These are phyloP conservation scores for Ascosphaera apis DNA, from an alignment of 2,329 filamentous ascomycete species.

Conservation along the genomic window DNA sequence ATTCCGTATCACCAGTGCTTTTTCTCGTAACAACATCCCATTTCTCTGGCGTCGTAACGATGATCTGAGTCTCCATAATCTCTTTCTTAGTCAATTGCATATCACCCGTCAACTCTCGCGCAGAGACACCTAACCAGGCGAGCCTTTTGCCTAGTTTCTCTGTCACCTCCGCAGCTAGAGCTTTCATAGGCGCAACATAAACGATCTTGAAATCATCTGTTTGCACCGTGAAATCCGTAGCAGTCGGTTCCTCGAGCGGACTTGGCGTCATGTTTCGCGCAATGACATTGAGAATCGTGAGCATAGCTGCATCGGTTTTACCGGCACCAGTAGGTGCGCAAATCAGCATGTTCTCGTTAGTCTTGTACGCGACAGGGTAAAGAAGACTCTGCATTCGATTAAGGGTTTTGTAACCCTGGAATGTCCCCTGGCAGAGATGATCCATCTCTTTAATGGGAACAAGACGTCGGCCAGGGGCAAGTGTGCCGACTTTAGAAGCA, in stretches of 20 bases:
- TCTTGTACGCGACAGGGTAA: slow-evolving; percentile 85
- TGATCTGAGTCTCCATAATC: slow-evolving; percentile 88
- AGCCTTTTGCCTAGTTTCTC: slow-evolving; percentile 81
- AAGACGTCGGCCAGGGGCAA: slow-evolving; percentile 50
- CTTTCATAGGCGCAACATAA: slow-evolving; percentile 98
- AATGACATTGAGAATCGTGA: slow-evolving; percentile 79
- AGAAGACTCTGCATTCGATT: slow-evolving; percentile 98
- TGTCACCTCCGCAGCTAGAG: slow-evolving; percentile 84
- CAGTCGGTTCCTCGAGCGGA: slow-evolving; percentile 48
- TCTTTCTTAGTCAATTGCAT: slow-evolving; percentile 97
- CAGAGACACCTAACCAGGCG: slow-evolving; percentile 79
- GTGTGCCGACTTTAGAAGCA: slow-evolving; percentile 51
- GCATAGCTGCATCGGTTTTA: slow-evolving; percentile 96
- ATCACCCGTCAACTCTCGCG: slow-evolving; percentile 85
- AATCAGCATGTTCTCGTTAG: slow-evolving; percentile 95
- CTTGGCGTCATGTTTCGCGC: slow-evolving; percentile 65
- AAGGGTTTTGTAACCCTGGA: slow-evolving; percentile 76
- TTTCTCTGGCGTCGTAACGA: slow-evolving; percentile 96
- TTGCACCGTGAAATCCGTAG: slow-evolving; percentile 60
- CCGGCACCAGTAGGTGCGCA: slow-evolving; percentile 94
- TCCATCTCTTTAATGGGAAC: slow-evolving; percentile 66
- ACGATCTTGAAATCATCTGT: slow-evolving; percentile 91
- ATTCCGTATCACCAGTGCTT: slow-evolving; percentile 86
- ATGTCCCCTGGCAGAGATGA: slow-evolving; percentile 71
- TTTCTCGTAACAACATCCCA: slow-evolving; percentile 98